Evolutionary conservation across 164 flowering plant species (phyloP), one percentile per base, ranked within the genome.

Genomic region (Dillenia suffruticosa): DNA sequence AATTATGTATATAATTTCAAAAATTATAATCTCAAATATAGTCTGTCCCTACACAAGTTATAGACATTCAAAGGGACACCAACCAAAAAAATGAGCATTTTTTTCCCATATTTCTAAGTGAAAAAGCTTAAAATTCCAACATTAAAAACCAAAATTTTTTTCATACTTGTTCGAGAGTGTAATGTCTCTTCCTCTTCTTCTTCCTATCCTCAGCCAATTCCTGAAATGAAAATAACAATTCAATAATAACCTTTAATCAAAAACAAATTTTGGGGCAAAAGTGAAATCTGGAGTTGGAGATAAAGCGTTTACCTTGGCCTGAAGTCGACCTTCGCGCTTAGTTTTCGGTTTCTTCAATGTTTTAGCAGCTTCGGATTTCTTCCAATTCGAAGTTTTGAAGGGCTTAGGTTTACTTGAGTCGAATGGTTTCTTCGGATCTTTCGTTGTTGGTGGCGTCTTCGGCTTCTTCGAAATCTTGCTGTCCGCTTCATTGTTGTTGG

Each of bases 151-250:
- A 32, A 32, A 19, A 32, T 32, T 32, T 6, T 32, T 32, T 9
- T 54, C 70, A 64, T 70, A 88, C 97, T 55, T 85, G 94, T 71
- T 93, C 92, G 51, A 93, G 81, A 61, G 76, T 73, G 75, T 84
- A 93, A 77, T 93, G 87, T 12, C 68, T 74, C 86, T 88, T 93
- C 71, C 98, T 85, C 76, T 73, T 87, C 81, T 81, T 90, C 83
- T 93, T 93, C 76, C 96, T 88, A 49, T 82, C 89, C 62, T 87
- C 90, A 5, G 96, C 76, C 68, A 84, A 52, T 69, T 93, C 97
- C 98, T 93, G 71, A 58, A 73, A 63, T 43, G 44, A 61, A 69
- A 45, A 16, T 13, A 52, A 72, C 43, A 46, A 46, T 46, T 12
- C 51, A 12, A 56, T 12, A 32, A 50, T 43, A 54, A 7, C 4